Evolutionary conservation across 371 early-diverging fungal species (phyloP).

Genomic region (Mucor plumbeus): DNA sequence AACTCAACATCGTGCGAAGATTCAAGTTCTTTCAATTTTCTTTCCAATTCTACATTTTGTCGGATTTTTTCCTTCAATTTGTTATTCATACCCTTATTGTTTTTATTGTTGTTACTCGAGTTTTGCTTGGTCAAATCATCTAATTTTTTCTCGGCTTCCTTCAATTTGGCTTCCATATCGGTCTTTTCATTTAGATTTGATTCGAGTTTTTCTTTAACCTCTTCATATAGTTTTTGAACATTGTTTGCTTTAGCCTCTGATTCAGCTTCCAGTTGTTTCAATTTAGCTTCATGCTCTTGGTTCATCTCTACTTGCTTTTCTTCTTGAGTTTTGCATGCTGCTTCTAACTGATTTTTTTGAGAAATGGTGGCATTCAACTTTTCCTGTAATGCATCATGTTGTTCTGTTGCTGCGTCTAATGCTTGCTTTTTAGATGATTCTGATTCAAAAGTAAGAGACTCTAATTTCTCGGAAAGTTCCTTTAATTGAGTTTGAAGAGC

Average conservation of each 20-base stretch:
- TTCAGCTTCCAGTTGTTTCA: conserved; percentile 8
- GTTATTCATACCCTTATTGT: conserved; percentile 33
- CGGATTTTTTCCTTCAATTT: conserved; percentile 16
- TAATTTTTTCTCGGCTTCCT: conserved; percentile 17
- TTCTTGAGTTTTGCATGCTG: not conserved
- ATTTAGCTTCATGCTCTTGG: conserved; percentile 4
- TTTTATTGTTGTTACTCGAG: conserved; percentile 51
- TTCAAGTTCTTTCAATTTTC: conserved; percentile 9
- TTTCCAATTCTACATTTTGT: conserved; percentile 27
- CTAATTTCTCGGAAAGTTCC: conserved; percentile 21
- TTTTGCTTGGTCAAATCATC: conserved; percentile 4
- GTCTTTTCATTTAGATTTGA: not conserved
- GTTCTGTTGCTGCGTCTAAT: conserved; percentile 12
- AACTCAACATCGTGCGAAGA: not conserved
- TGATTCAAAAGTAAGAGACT: conserved; percentile 17
- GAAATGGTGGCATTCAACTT: conserved; percentile 16
- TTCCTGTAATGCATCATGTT: conserved; percentile 24
- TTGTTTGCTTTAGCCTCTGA: not conserved
- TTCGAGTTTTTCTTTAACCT: not conserved
- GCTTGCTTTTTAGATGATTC: conserved; percentile 34
- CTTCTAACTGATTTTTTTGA: not conserved
- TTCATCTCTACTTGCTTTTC: conserved; percentile 25
- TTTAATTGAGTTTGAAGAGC: conserved; percentile 33
- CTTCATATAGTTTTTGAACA: not conserved
- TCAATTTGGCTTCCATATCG: conserved; percentile 9